Conservation (phyloP, 2,329 filamentous ascomycete genomes). For the Beauveria varroae region DNA sequence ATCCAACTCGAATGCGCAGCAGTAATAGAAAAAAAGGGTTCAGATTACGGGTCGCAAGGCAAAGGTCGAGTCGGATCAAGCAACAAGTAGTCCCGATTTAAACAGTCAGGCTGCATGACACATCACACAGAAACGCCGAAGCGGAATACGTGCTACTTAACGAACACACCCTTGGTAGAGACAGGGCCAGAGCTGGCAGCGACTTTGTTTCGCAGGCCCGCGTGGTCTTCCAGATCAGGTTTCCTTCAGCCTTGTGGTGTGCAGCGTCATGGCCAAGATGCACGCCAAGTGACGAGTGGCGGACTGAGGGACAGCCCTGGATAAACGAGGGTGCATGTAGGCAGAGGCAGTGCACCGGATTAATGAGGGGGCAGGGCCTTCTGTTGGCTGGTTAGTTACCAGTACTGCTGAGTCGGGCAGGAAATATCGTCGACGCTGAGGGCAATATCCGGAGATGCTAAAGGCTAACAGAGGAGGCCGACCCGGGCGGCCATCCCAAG, state of each 20-base stretch:
- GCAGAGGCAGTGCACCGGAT: neutral
- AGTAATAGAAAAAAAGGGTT: neutral
- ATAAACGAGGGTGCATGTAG: neutral
- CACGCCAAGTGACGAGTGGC: neutral
- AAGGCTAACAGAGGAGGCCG: too few relatives aligned
- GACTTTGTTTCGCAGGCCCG: neutral
- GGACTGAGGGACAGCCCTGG: constrained; percentile 1
- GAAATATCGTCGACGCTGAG: too few relatives aligned
- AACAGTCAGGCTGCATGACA: constrained; percentile 6
- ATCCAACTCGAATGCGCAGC: neutral
- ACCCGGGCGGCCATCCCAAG: too few relatives aligned
- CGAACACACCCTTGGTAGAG: too few relatives aligned
- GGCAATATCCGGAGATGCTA: too few relatives aligned
- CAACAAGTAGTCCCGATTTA: constrained; percentile 3
- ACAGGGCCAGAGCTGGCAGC: neutral
- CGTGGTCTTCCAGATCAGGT: constrained; percentile 4
- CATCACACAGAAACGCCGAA: neutral
- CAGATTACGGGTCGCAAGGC: neutral
- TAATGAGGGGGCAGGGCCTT: too few relatives aligned
- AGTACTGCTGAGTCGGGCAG: too few relatives aligned
- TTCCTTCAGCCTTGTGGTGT: constrained; percentile 6
- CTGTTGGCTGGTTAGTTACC: too few relatives aligned
- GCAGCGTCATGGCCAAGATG: neutral
- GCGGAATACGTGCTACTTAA: too few relatives aligned
- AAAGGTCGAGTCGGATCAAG: neutral